Evolutionary conservation across 2,329 filamentous ascomycete species (phyloP), one percentile per base, ranked within the genome.

Genomic region (Neoarthrinium moseri): DNA sequence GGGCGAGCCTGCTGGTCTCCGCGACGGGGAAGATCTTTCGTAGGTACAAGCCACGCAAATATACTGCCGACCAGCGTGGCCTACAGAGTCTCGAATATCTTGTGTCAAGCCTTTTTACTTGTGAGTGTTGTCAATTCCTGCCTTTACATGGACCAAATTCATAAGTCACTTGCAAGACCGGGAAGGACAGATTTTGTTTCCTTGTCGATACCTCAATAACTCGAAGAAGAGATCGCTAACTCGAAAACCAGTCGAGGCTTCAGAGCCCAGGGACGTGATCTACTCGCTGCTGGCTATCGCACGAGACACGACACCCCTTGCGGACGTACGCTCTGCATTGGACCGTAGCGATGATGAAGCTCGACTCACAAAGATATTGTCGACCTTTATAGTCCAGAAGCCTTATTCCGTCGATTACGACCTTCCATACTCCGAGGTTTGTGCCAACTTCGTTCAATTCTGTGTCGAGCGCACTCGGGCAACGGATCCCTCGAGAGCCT

Each of bases 211-310:
- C n/a, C n/a, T n/a, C n/a, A n/a, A n/a, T n/a, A n/a, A n/a, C n/a
- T n/a, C n/a, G n/a, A n/a, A n/a, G n/a, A n/a, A n/a, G n/a, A n/a
- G n/a, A n/a, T n/a, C n/a, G n/a, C n/a, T n/a, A n/a, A n/a, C n/a
- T n/a, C n/a, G n/a, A n/a, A n/a, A n/a, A n/a, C n/a, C n/a, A n/a
- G n/a, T 68, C 47, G 50, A 65, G 3, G 51, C 55, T 4, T 46
- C 46, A 0, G 45, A 58, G 27, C 57, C 65, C 0, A 60, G 59
- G 6, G 65, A 69, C 37, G 55, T 54, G 1, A 54, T 68, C 1
- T 69, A 66, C 37, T 54, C 64, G 0, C 44, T 70, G 2, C 50
- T 69, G 0, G 60, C 61, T 4, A 64, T 70, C 24, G 55, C 67
- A 0, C 56, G 57, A n/a, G 65, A 69, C 34, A 56, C 61, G 1